A percentile compares a stretch with the other conserved stretches of the same genome.
Conservation (phyloP, 106 monocot species). For the Apostasia shenzhenica region DNA sequence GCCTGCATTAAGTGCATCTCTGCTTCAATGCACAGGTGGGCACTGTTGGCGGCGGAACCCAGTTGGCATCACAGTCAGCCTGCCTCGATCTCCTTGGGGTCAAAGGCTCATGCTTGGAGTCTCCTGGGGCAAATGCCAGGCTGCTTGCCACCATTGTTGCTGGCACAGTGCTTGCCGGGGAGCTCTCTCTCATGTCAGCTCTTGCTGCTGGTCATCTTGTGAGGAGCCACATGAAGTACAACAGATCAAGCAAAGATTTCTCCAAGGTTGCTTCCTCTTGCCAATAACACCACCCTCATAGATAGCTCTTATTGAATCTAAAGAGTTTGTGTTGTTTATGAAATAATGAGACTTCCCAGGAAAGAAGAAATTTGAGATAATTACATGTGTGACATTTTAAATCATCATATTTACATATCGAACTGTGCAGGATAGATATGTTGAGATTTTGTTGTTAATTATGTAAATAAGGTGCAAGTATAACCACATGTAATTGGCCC, state of each 20-base stretch:
- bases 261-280: slow-evolving; percentile 8
- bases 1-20: no score
- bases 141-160: slow-evolving; percentile 76
- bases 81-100: slow-evolving; percentile 88
- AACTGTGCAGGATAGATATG: no score
- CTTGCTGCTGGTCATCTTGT: slow-evolving; percentile 88
- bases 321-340: not conserved
- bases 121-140: slow-evolving; percentile 75
- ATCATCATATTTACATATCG: no score
- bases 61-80: slow-evolving; percentile 79
- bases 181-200: slow-evolving; percentile 81
- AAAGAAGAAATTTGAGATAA: not conserved
- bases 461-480: no score
- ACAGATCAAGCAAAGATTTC: slow-evolving; percentile 62
- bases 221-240: slow-evolving; percentile 90
- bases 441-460: no score
- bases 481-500: no score
- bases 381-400: no score
- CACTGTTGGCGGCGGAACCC: slow-evolving; percentile 94
- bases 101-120: slow-evolving; percentile 68
- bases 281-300: not conserved
- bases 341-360: not conserved
- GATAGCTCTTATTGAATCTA: not conserved
- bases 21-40: slow-evolving; percentile 45
- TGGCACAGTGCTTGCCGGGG: slow-evolving; percentile 83